Evolutionary conservation across 768 basidiomycete species (phyloP), one percentile per base, ranked within the genome.

Genomic region (Gyrodon lividus): DNA sequence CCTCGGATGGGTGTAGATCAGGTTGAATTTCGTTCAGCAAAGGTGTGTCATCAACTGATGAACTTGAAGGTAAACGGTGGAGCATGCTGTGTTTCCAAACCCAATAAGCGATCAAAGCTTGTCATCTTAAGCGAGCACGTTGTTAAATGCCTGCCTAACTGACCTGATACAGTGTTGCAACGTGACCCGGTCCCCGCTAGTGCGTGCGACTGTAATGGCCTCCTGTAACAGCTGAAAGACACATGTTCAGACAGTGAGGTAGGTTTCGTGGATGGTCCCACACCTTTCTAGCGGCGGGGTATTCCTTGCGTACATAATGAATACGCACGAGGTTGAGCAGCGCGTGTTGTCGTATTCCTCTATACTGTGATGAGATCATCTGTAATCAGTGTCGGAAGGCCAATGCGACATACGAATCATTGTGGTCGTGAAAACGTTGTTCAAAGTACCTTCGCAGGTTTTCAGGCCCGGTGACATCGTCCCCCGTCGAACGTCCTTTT

Each of bases 361-460:
- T 92, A 59, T 23, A 44, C 47, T 38, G 44, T 33, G 37, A 51
- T 50, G 12, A 51, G 20, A 37, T 42, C 35, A 22, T 17, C 44
- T 24, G n/a, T 23, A n/a, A 17, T 35, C 34, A 4, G 39, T 17
- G 5, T 23, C 2, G 13, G 35, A 10, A 37, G 39, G 38, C 5
- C 35, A 42, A 22, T 24, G 22, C 39, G 7, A 75, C 89, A 59
- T 52, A 91, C 89, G 89, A 92, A 65, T 92, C 89, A 56, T 82
- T 84, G 30, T 75, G 78, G 50, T 87, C 83, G 55, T 91, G 86
- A 60, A 93, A 93, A 61, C 82, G 86, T 53, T 92, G 91, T 63
- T 92, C 90, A 57, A 92, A 93, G 65, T 88, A 93, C 46, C 80
- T 73, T 30, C 89, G 79, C 34, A 93, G 69, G 57, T 82, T 85